A percentile compares a stretch with the other conserved stretches of the same genome.
These are phyloP conservation scores for Ganoderma lucidum DNA, from an alignment of 1,284 basidiomycete species.

Conservation along the genomic window DNA sequence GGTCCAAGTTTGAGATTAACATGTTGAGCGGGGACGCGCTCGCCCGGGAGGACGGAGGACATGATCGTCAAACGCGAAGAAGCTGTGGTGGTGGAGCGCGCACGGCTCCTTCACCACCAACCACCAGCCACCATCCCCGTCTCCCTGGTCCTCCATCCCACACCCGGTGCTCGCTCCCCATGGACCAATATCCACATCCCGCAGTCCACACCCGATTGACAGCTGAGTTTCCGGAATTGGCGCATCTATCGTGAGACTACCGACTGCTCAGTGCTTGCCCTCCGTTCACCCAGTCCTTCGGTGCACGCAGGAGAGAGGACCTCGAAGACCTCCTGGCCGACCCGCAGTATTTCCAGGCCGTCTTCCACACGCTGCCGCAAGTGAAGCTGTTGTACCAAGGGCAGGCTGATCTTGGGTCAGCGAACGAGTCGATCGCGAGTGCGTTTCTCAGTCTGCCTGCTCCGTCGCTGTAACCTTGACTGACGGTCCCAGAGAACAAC, in stretches of 20 bases:
- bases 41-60: conserved; percentile 73
- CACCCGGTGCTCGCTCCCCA: not conserved
- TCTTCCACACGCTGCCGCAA: conserved; percentile 79
- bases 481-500: conserved; percentile 65
- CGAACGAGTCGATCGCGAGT: conserved; percentile 89
- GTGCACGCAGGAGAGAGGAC: conserved; percentile 71
- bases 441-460: conserved; percentile 41
- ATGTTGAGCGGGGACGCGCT: conserved; percentile 71
- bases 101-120: conserved; percentile 10
- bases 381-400: conserved; percentile 80
- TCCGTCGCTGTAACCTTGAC: conserved; percentile 1
- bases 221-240: conserved; percentile 74
- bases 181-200: conserved; percentile 18
- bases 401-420: conserved; percentile 79
- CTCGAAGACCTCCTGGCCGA: conserved; percentile 88
- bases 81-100: not conserved
- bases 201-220: conserved; percentile 57
- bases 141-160: not conserved
- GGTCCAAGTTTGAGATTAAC: conserved; percentile 84
- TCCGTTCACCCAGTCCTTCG: conserved; percentile 10
- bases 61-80: conserved; percentile 43
- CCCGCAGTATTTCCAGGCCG: conserved; percentile 85
- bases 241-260: conserved; percentile 67
- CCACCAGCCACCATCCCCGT: not conserved
- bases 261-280: not conserved